Base-by-base conservation (phyloP, 2,329 filamentous ascomycete species). In the Xylariaceae sp. region DNA sequence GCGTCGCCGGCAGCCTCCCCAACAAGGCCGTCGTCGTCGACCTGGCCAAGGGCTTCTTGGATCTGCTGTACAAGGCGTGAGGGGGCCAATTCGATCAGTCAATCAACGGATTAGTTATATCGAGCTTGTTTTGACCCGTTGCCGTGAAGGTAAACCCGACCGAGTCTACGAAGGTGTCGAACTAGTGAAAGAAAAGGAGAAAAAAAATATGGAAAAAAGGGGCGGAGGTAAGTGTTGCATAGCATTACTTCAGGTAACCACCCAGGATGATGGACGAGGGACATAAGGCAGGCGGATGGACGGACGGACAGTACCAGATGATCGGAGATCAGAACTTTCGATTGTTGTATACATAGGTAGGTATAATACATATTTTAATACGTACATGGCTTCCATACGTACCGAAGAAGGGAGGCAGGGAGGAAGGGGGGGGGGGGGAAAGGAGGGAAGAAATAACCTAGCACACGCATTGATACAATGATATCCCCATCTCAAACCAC, bases 11-110 rank as follows among this genome's bases (percentile, higher is more conserved):
- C 5, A 96, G 90, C 69, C 75, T 99, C 73, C 95, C 95, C 1
- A 96, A 99, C 73, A 98, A 98, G 83, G 91, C 89, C 65, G 88
- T 99, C 32, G 92, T 99, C 29, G 90, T 91, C 63, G 91, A 96
- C 67, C 76, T 99, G 70, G 93, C 93, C 1, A 90, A 83, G 64
- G 93, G 92, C 0, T 99, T 98, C 75, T 79, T 98, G 70, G 93
- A 98, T 76, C 88, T 95, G 50, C 72, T 97, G 74, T 97, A 97
- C 75, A 96, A 96, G 80, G 88, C 89, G 57, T 95, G 77, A 48
- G 23, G 4, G 23, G n/a, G n/a, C n/a, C n/a, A n/a, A n/a, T n/a
- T n/a, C n/a, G 9, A 26, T 26, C 4, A 9, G 9, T 26, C 23
- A 26, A 26, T 21, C 20, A 41, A 48, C 19, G 18, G 12, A n/a